Evolutionary conservation across 345 rosid species (phyloP).

Genomic region (Mallotus nudiflorus): DNA sequence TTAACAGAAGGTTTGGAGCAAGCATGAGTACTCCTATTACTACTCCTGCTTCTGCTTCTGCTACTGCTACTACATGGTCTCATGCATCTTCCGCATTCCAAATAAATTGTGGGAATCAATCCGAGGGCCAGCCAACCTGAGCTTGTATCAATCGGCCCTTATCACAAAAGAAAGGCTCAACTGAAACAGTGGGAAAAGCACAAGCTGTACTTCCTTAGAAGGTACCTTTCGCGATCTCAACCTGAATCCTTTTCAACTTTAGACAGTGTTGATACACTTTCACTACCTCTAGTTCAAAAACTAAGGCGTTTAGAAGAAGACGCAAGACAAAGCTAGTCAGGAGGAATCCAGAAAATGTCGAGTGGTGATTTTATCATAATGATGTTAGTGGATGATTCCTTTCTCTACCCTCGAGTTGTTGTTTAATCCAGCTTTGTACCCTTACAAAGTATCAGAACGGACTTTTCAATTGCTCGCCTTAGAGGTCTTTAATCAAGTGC

Average conservation of each 20-base stretch:
- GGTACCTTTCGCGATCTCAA: conserved; percentile 11
- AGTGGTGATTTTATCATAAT: conserved; percentile 9
- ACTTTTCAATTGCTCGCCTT: conserved; percentile 15
- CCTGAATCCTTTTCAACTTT: too few relatives aligned
- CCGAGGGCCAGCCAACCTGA: conserved; percentile 6
- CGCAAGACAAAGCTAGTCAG: conserved; percentile 16
- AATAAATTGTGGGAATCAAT: not conserved
- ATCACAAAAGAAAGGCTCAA: conserved; percentile 9
- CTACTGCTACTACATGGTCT: too few relatives aligned
- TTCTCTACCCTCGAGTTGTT: conserved; percentile 15
- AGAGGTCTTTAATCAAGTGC: conserved; percentile 3
- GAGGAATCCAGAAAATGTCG: not conserved
- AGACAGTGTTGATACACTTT: not conserved
- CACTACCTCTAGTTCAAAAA: not conserved
- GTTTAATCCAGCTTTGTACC: not conserved
- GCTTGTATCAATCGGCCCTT: conserved; percentile 27
- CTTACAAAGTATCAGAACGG: too few relatives aligned
- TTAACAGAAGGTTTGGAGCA: not conserved
- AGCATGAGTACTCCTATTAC: too few relatives aligned
- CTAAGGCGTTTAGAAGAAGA: not conserved
- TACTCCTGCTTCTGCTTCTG: too few relatives aligned
- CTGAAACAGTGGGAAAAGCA: conserved; percentile 2
- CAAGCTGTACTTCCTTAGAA: conserved; percentile 16
- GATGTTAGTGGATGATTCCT: conserved; percentile 30
- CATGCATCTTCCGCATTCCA: not conserved